Conservation (phyloP, 192 early-diverging fungal genomes). For the Gigaspora rosea region DNA sequence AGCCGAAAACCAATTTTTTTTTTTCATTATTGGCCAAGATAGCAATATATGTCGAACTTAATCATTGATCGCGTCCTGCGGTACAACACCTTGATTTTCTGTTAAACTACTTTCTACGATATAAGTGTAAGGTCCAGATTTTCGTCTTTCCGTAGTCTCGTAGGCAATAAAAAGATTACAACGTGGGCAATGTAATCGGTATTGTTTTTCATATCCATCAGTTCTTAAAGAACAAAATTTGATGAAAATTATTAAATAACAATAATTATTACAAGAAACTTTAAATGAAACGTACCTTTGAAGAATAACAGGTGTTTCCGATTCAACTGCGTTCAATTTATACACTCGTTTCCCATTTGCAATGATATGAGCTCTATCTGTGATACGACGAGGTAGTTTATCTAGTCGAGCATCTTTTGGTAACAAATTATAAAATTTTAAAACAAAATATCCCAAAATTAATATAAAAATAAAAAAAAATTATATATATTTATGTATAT, state of each 20-base stretch:
- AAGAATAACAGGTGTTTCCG: constrained; percentile 32
- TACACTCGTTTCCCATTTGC: constrained; percentile 55
- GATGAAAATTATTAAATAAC: not conserved
- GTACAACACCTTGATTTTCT: constrained; percentile 53
- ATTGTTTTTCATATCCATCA: constrained; percentile 41
- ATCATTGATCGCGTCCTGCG: constrained; percentile 31
- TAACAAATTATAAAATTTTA: not conserved
- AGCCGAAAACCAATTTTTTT: too few relatives aligned
- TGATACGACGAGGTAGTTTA: constrained; percentile 50
- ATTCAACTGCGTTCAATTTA: constrained; percentile 51
- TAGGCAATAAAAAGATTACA: constrained; percentile 57
- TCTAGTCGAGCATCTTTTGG: constrained; percentile 35
- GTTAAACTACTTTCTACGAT: constrained; percentile 57
- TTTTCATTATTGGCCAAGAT: too few relatives aligned
- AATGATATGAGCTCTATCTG: constrained; percentile 53
- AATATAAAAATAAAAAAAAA: too few relatives aligned
- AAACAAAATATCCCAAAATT: not conserved
- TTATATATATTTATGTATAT: not conserved
- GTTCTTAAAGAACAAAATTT: not conserved
- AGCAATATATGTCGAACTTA: not conserved
- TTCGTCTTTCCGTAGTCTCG: constrained; percentile 51
- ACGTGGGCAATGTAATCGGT: constrained; percentile 41
- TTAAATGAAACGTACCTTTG: constrained; percentile 16
- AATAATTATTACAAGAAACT: not conserved
- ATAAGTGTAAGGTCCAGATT: constrained; percentile 57